phyloP scores from a whole-genome alignment of 2,329 filamentous ascomycete genomes.

The Aureobasidium melanogenum region DNA sequence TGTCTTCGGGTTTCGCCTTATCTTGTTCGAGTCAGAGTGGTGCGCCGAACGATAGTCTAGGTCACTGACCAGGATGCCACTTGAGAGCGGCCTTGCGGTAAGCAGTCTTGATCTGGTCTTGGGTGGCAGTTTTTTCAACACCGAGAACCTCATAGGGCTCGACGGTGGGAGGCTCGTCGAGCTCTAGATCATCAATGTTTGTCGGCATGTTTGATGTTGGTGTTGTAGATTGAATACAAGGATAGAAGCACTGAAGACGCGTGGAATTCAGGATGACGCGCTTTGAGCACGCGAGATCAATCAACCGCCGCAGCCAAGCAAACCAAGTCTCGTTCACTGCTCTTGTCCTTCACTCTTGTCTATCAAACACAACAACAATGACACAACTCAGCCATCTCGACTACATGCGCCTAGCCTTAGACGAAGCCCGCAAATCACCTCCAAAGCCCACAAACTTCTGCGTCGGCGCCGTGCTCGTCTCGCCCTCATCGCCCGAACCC shows the following conservation, averaged over 20 bases:
- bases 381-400: conserved; percentile 12
- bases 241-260: neutral
- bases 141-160: conserved; percentile 73
- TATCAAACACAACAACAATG: neutral
- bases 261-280: neutral
- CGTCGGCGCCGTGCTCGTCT: conserved; percentile 73
- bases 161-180: conserved; percentile 56
- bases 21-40: conserved; percentile 36
- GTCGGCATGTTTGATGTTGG: conserved; percentile 15
- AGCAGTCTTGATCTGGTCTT: conserved; percentile 78
- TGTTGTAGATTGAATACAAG: neutral
- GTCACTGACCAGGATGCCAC: conserved; percentile 50
- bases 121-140: conserved; percentile 60
- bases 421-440: conserved; percentile 68
- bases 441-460: conserved; percentile 87
- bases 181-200: conserved; percentile 40
- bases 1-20: conserved; percentile 62
- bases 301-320: neutral
- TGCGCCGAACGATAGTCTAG: neutral
- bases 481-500: conserved; percentile 34
- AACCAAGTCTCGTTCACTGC: neutral
- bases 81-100: conserved; percentile 87
- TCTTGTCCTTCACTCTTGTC: conserved; percentile 18
- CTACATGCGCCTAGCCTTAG: conserved; percentile 64
- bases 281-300: neutral